Evolutionary conservation across 2,329 filamentous ascomycete genomes (phyloP).

Genomic region (Trichophyton verrucosum): DNA sequence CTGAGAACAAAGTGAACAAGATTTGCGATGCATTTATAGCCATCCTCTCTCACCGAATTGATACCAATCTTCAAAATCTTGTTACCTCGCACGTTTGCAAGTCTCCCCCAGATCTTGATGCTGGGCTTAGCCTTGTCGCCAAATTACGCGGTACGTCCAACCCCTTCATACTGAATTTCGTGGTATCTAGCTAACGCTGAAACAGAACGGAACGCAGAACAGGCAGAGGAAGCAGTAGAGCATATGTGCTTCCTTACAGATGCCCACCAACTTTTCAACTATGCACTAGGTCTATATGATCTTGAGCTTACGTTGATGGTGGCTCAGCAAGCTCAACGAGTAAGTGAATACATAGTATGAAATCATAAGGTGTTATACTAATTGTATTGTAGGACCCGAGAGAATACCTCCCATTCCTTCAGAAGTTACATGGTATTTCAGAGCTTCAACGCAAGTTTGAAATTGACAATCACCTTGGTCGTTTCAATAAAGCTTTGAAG

Average conservation of each 20-base stretch:
- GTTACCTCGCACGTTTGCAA: constrained; percentile 95
- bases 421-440: constrained; percentile 65
- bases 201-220: constrained; percentile 48
- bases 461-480: constrained; percentile 78
- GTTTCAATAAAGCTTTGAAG: constrained; percentile 60
- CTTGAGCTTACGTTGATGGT: constrained; percentile 80
- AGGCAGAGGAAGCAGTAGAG: constrained; percentile 80
- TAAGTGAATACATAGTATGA: constrained; percentile 16
- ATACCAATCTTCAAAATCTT: constrained; percentile 69
- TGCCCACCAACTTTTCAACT: constrained; percentile 80
- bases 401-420: constrained; percentile 91
- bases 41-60: constrained; percentile 49
- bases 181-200: neutral
- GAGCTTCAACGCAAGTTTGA: constrained; percentile 61
- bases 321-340: constrained; percentile 86
- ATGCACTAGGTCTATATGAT: constrained; percentile 81
- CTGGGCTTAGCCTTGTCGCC: constrained; percentile 68
- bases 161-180: neutral
- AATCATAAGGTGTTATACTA: neutral
- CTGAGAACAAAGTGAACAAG: constrained; percentile 59
- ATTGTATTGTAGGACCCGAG: constrained; percentile 52
- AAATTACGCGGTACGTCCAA: constrained; percentile 43
- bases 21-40: constrained; percentile 77
- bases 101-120: constrained; percentile 73
- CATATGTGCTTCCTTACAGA: constrained; percentile 97